A percentile compares a stretch with the other conserved stretches of the same genome.
Conservation (phyloP, 169 alveolate genomes). For the Besnoitia besnoiti region DNA sequence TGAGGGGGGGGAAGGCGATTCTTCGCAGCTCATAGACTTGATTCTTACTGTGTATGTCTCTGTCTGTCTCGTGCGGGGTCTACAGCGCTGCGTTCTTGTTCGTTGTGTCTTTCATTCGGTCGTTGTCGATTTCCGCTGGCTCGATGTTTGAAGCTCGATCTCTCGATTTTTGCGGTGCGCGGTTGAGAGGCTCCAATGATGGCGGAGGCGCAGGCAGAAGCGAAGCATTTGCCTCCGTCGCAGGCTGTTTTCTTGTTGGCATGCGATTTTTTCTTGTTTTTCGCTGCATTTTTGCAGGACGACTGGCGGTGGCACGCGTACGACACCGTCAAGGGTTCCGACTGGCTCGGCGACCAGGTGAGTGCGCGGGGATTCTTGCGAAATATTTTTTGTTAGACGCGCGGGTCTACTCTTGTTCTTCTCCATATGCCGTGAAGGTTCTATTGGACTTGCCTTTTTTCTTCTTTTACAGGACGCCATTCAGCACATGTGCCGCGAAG, state of each 20-base stretch:
- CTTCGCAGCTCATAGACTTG: not conserved
- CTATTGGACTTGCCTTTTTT: not conserved
- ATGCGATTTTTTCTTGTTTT: not conserved
- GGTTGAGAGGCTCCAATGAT: too few species aligned
- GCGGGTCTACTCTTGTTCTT: not conserved
- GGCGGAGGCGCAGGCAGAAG: too few species aligned
- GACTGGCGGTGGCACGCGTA: slow-evolving; percentile 99
- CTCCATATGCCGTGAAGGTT: not conserved
- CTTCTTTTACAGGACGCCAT: slow-evolving; percentile 96
- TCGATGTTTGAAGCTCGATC: too few species aligned
- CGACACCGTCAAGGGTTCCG: slow-evolving; percentile 98
- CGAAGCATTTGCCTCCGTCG: too few species aligned
- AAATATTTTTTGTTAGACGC: not conserved
- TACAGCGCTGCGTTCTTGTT: too few species aligned
- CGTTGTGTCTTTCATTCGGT: too few species aligned
- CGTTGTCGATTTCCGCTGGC: too few species aligned
- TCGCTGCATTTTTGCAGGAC: slow-evolving; percentile 80
- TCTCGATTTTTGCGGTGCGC: too few species aligned
- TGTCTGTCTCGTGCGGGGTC: not conserved
- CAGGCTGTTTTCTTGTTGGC: not conserved
- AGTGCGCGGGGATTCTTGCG: slow-evolving; percentile 59
- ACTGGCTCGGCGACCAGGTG: slow-evolving; percentile 99
- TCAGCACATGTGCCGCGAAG: slow-evolving; percentile 96
- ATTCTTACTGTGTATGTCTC: not conserved
- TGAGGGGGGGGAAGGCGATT: not conserved